Evolutionary conservation across 805 yeast genomes (phyloP).

Genomic region (Kazachstania bromeliacearum): DNA sequence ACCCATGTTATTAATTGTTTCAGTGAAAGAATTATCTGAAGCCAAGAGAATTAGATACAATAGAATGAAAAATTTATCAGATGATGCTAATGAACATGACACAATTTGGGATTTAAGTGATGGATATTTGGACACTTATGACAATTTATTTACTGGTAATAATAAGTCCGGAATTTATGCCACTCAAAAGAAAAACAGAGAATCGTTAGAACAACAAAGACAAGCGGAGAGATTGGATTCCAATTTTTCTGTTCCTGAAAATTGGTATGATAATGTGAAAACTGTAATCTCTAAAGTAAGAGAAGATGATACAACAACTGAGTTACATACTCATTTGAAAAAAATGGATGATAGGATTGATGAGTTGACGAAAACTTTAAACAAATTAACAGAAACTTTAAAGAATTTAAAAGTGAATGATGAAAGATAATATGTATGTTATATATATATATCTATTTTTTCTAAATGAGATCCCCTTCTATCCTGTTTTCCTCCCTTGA

Average conservation of each 20-base stretch:
- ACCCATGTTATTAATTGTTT: conserved; percentile 53
- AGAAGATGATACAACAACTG: too few species aligned
- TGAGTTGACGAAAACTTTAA: conserved; percentile 1
- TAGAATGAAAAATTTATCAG: conserved; percentile 50
- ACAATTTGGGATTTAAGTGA: conserved; percentile 78
- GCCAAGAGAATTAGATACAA: conserved; percentile 69
- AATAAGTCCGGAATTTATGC: conserved; percentile 22
- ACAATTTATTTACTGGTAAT: conserved; percentile 12
- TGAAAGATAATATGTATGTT: too few species aligned
- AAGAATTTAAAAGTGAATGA: too few species aligned
- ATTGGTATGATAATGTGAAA: conserved; percentile 45
- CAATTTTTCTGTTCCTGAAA: conserved; percentile 44
- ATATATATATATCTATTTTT: too few species aligned
- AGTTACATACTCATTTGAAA: too few species aligned
- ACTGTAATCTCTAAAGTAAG: conserved; percentile 4
- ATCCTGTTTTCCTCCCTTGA: too few species aligned
- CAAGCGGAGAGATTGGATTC: conserved; percentile 64
- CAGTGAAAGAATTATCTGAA: conserved; percentile 52
- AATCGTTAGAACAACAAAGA: conserved; percentile 38
- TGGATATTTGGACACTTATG: conserved; percentile 42
- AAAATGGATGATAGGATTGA: conserved; percentile 5
- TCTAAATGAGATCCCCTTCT: too few species aligned
- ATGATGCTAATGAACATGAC: conserved; percentile 72
- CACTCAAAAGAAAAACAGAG: conserved; percentile 28
- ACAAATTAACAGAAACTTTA: conserved; percentile 2